Percentiles rank a stretch among this genome's conserved stretches.
Evolutionary conservation across 768 basidiomycete species (phyloP).

Genomic region (Lentinula aciculospora): DNA sequence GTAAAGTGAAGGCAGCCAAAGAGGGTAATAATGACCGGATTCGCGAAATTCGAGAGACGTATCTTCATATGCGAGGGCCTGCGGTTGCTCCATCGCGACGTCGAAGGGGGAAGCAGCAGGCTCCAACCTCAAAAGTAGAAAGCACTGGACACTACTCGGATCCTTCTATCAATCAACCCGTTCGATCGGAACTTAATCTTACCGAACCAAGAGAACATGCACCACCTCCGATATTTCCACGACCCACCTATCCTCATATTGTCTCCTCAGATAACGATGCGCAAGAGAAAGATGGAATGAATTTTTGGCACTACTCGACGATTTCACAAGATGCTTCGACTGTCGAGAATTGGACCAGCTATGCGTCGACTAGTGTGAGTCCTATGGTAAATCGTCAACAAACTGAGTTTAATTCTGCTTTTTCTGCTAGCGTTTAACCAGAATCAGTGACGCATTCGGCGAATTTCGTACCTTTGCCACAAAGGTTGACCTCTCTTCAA

Average conservation of each 20-base stretch:
- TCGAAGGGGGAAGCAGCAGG: constrained; percentile 23
- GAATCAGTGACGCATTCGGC: no score
- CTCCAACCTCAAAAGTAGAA: constrained; percentile 11
- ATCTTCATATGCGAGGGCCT: constrained; percentile 25
- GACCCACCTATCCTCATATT: background rate
- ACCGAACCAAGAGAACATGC: background rate
- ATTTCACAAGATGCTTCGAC: background rate
- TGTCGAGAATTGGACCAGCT: background rate
- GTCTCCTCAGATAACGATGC: background rate
- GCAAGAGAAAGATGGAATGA: background rate
- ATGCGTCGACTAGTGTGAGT: background rate
- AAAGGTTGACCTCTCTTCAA: no score
- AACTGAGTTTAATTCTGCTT: background rate
- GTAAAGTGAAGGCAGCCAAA: background rate
- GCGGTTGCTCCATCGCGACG: constrained; percentile 28
- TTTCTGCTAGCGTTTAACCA: background rate
- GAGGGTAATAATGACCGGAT: constrained; percentile 21
- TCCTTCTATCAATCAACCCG: background rate
- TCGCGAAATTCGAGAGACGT: constrained; percentile 28
- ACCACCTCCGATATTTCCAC: background rate
- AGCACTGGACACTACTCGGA: constrained; percentile 1
- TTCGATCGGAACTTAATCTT: background rate
- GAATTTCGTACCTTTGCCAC: no score
- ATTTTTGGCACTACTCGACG: background rate
- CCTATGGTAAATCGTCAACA: background rate